These are phyloP conservation scores for Kuraishia piskuri DNA, from an alignment of 805 yeast species.

Conservation along the genomic window DNA sequence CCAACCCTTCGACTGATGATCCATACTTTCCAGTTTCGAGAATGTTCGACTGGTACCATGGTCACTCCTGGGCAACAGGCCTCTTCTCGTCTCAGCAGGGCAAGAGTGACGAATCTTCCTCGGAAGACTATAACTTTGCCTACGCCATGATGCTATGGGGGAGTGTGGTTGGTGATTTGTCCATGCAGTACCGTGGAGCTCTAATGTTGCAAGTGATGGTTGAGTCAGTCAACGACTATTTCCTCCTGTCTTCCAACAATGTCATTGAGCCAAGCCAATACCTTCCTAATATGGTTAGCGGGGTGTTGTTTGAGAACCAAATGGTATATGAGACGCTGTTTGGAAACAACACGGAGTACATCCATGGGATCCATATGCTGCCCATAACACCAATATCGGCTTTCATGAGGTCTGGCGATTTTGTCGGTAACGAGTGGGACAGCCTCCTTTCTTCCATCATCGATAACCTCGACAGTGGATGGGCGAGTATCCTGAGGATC, in stretches of 20 bases:
- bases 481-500: slow-evolving; percentile 66
- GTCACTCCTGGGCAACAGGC: slow-evolving; percentile 78
- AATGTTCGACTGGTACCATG: slow-evolving; percentile 67
- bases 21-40: slow-evolving; percentile 55
- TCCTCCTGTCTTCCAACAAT: slow-evolving; percentile 46
- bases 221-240: slow-evolving; percentile 45
- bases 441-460: slow-evolving; percentile 36
- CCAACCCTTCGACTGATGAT: slow-evolving; percentile 50
- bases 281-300: slow-evolving; percentile 59
- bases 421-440: slow-evolving; percentile 59
- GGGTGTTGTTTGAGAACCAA: slow-evolving; percentile 67
- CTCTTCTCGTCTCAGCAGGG: slow-evolving; percentile 44
- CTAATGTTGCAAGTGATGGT: slow-evolving; percentile 54
- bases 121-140: slow-evolving; percentile 67
- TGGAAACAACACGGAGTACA: slow-evolving; percentile 63
- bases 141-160: slow-evolving; percentile 67
- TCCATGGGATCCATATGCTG: slow-evolving; percentile 73
- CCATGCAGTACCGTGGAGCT: slow-evolving; percentile 45
- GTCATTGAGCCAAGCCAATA: slow-evolving; percentile 46
- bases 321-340: slow-evolving; percentile 68
- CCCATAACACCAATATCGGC: slow-evolving; percentile 67
- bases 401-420: slow-evolving; percentile 42
- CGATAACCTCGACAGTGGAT: slow-evolving; percentile 48
- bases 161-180: slow-evolving; percentile 38
- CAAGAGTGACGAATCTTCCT: slow-evolving; percentile 64